Conservation (phyloP, 805 yeast genomes). For the Kodamaea laetipori region DNA sequence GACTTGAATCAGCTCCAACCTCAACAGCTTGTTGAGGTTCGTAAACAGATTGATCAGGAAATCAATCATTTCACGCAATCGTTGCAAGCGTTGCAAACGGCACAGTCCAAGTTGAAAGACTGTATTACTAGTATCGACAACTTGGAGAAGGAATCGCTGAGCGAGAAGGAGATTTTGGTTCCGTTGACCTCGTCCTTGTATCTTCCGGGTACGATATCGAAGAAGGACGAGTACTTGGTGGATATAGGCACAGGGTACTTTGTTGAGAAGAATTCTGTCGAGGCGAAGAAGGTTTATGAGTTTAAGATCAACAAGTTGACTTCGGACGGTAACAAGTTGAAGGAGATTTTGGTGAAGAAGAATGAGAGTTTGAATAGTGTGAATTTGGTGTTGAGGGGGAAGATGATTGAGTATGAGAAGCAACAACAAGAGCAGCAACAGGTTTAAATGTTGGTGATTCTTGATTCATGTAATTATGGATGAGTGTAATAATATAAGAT, state of each 20-base stretch:
- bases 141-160: constrained; percentile 38
- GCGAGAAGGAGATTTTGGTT: constrained; percentile 60
- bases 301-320: constrained; percentile 71
- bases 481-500: too few relatives aligned
- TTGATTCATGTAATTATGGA: too few relatives aligned
- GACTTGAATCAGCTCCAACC: constrained; percentile 74
- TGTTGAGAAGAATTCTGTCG: constrained; percentile 72
- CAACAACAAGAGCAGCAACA: constrained; percentile 20
- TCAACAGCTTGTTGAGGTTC: constrained; percentile 81
- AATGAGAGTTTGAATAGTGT: constrained; percentile 61
- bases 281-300: constrained; percentile 71
- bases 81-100: constrained; percentile 77
- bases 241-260: constrained; percentile 97
- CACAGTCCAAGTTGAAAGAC: constrained; percentile 78
- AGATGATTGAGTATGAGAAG: constrained; percentile 50
- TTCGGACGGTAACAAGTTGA: constrained; percentile 72
- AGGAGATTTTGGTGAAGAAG: constrained; percentile 75
- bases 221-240: constrained; percentile 72
- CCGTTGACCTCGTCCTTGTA: constrained; percentile 90
- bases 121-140: constrained; percentile 71
- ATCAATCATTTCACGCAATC: constrained; percentile 84
- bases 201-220: constrained; percentile 77
- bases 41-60: constrained; percentile 82
- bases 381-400: constrained; percentile 57
- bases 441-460: neutral